A percentile compares a stretch with the other conserved stretches of the same genome.
Evolutionary conservation across 306 rosid genomes (phyloP).

Genomic region (Medicago arabica): DNA sequence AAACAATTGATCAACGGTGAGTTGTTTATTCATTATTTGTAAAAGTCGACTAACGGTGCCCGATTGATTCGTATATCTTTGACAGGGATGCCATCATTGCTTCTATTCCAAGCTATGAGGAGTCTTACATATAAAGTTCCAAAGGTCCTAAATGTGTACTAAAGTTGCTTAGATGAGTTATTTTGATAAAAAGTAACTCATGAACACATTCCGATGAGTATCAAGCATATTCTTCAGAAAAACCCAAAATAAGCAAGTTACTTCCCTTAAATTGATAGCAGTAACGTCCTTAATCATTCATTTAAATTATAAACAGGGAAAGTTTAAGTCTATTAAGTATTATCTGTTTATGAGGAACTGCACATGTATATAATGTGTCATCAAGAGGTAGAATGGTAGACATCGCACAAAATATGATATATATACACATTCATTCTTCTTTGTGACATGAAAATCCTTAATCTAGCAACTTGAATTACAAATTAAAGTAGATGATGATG

Average conservation of each 20-base stretch:
- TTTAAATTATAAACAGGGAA: no score
- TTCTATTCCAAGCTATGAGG: conserved; percentile 78
- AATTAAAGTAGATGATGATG: conserved; percentile 23
- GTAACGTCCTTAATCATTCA: neutral
- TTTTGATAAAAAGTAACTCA: conserved; percentile 30
- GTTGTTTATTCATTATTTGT: conserved; percentile 35
- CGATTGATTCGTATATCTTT: conserved; percentile 4
- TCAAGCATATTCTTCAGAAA: neutral
- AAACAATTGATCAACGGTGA: conserved; percentile 72
- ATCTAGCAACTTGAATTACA: neutral
- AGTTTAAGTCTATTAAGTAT: no score
- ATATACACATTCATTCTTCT: neutral
- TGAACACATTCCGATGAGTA: conserved; percentile 47
- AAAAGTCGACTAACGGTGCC: neutral
- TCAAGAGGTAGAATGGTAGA: neutral
- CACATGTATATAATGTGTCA: neutral
- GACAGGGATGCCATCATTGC: conserved; percentile 69
- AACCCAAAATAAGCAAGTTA: neutral
- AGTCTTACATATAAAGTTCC: conserved; percentile 83
- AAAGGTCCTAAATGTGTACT: conserved; percentile 75
- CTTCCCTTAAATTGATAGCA: neutral
- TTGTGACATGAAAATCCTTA: neutral
- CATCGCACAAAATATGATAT: neutral
- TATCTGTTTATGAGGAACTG: neutral
- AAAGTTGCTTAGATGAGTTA: conserved; percentile 35